Evolutionary conservation across 164 flowering plant genomes (phyloP), one percentile per base, ranked within the genome.

Genomic region (Chimonanthus salicifolius): DNA sequence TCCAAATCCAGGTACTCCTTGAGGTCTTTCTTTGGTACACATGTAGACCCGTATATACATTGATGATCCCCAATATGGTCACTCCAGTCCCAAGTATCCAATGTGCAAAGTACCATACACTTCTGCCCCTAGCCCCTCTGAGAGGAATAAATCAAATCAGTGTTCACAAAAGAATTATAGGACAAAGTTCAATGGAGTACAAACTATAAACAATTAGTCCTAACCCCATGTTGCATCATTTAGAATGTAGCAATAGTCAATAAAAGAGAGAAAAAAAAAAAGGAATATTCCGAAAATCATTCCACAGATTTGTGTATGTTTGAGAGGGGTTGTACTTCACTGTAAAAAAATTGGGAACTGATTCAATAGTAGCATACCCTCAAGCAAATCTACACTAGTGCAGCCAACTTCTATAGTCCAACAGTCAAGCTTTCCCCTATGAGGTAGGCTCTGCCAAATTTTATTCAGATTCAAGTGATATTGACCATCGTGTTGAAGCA

Each of bases 1-100:
- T 82, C 98, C 94, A 92, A 49, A 87, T 47, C 13, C 67, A 71
- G 2, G 79, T 73, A 67, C 86, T 78, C 79, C 67, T 87, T 64
- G 78, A 77, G 18, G 91, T 86, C 78, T 76, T 90, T 62, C 63
- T 71, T 0, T 80, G 85, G 79, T 89, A 93, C 20, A 93, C 93
- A 43, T 82, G 76, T 70, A 93, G 78, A 58, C 98, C 98, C 16
- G 91, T 87, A 77, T 88, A 93, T 18, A 91, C 78, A 79, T 89
- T 88, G 80, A 88, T 81, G 72, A 87, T 82, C 66, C 96, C 98
- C 68, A 83, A 76, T 49, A 88, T n/a, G 13, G 89, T 82, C 10
- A 82, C 75, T 64, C 79, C 69, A 54, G 86, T 89, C 74, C 98
- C 98, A 13, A 90, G 80, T 8, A 83, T 47, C 97, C 98, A 93